Evolutionary conservation across 257 asterid species (phyloP), one percentile per base, ranked within the genome.

Genomic region (Voacanga thouarsii): DNA sequence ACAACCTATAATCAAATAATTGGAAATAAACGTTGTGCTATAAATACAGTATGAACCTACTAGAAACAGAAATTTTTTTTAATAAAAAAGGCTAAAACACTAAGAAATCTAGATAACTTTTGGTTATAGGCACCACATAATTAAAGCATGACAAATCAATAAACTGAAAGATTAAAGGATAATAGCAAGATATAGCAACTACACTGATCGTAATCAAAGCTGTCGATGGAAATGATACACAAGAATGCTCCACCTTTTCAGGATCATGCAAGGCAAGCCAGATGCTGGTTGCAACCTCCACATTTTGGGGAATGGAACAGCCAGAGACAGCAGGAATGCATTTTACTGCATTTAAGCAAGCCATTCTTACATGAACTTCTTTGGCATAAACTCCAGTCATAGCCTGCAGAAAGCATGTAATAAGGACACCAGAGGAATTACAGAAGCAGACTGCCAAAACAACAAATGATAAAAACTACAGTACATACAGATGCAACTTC

Each of bases 251-350:
- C 64, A 93, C 99, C 98, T 95, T 95, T 70, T 93, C 99, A 1
- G 89, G 82, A 79, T 95, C 99, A 83, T 95, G 99, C 83, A 93
- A 83, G 75, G 98, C 99, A 87, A 95, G 96, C 99, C 99, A 95
- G 80, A 95, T 86, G 91, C 89, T 86, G 78, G 97, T 95, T 45
- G 98, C 98, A 84, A 93, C 87, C 84, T 95, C 97, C 69, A 89
- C 90, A 83, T 88, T 87, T 80, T 90, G 91, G 73, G 98, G 97
- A 82, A 91, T 84, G 57, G 96, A 85, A 80, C 89, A 90, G 82
- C 89, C 86, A 84, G 98, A 88, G 84, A 95, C 92, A 64, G 98
- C 92, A 66, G 99, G 99, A 82, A 95, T 93, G 90, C 98, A 93
- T 88, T 89, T 95, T 55, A 91, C 97, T 70, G 99, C 98, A 81